Evolutionary conservation across 352 stramenopile genomes (phyloP), one percentile per base, ranked within the genome.

Genomic region (Albugo laibachii): DNA sequence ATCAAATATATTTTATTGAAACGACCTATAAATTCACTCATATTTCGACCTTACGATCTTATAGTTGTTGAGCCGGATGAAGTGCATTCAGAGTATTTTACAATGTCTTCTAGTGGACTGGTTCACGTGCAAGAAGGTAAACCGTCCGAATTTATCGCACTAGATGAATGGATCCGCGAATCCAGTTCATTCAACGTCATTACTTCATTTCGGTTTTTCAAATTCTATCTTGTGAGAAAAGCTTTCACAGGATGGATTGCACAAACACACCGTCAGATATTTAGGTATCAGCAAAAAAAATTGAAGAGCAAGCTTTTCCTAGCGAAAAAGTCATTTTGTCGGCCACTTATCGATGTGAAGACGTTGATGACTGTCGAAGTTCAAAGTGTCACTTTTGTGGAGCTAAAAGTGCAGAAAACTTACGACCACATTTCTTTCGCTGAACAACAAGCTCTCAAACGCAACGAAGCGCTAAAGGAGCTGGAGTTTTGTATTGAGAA

Each of bases 1-100:
- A 87, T 96, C 48, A 97, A 97, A 63, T 97, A 97, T 48, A 83
- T 97, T 19, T 82, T 96, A 49, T 50, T 97, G 4, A 93, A 96
- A 41, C 74, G 82, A 15, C 74, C 79, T 0, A 48, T 72, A 11
- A 75, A 62, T 0, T 63, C 69, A 3, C 57, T 84, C 11, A 47
- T 61, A 0, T 97, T 96, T 54, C 69, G 80, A 4, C 91, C 89
- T 39, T 97, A 97, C 47, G 82, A 95, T 48, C 75, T 97, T 3
- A 63, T 81, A 12, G 87, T 97, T 10, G 77, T 95, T 4, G 54
- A 62, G 13, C 74, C 80, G 2, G 63, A 76, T 19, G 76, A 96
- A 36, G 70, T 87, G 24, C 64, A 72, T 8, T 58, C 58, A 11
- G 83, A 96, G 15, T 83, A 95, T 49, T 95, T 93, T 47, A 94